A percentile compares a stretch with the other conserved stretches of the same genome.
Conservation (phyloP, 495 filamentous ascomycete genomes). For the Penicillium samsonianum region DNA sequence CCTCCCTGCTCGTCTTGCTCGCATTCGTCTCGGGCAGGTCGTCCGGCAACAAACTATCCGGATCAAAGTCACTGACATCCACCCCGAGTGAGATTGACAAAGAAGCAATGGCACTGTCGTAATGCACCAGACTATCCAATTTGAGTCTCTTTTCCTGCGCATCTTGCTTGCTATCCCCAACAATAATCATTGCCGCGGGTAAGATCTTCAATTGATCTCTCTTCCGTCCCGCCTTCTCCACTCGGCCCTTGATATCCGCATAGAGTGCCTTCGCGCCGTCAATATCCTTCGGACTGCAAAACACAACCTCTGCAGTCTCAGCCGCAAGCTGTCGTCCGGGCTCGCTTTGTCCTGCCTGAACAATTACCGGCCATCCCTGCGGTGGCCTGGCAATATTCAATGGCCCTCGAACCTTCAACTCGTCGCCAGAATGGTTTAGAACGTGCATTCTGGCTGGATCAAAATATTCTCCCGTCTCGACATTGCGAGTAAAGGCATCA, state of each 20-base stretch:
- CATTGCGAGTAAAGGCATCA: constrained; percentile 52
- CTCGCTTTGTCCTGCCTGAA: constrained; percentile 57
- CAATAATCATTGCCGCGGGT: constrained; percentile 52
- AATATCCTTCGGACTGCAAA: constrained; percentile 45
- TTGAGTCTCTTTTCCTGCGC: constrained; percentile 50
- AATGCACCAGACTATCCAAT: constrained; percentile 55
- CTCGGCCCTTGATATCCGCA: constrained; percentile 52
- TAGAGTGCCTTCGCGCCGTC: constrained; percentile 52
- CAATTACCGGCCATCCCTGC: constrained; percentile 58
- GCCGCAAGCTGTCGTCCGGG: constrained; percentile 54
- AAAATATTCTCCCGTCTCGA: constrained; percentile 49
- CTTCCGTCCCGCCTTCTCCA: constrained; percentile 43
- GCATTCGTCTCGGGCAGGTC: constrained; percentile 55
- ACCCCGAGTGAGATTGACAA: constrained; percentile 50
- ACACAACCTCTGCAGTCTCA: constrained; percentile 58
- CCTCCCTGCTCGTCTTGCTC: constrained; percentile 50
- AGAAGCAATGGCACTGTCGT: constrained; percentile 57
- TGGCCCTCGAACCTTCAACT: constrained; percentile 48
- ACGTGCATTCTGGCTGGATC: constrained; percentile 52
- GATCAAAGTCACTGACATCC: constrained; percentile 50
- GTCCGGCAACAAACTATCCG: constrained; percentile 48
- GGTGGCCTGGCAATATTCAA: constrained; percentile 55
- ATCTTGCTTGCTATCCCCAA: constrained; percentile 46
- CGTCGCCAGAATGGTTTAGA: constrained; percentile 51
- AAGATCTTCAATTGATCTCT: constrained; percentile 53